Percentiles rank a stretch among this genome's conserved stretches.
Evolutionary conservation across 2,329 filamentous ascomycete species (phyloP).

Genomic region (Pyricularia sp.): DNA sequence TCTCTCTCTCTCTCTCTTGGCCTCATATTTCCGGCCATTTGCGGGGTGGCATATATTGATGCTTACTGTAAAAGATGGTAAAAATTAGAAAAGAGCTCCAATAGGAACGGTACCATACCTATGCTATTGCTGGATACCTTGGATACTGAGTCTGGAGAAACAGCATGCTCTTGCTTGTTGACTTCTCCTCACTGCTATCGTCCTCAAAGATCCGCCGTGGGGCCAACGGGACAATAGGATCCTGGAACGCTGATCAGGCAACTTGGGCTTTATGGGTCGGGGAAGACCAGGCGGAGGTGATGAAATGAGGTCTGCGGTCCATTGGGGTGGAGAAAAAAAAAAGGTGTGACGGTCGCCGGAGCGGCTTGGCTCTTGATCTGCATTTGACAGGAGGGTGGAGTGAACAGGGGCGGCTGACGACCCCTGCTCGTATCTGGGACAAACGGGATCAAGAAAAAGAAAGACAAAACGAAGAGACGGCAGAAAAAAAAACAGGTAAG

Average conservation of each 20-base stretch:
- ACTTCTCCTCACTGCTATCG: neutral
- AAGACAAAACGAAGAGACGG: conserved; percentile 1
- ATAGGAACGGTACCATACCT: neutral
- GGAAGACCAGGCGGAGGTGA: neutral
- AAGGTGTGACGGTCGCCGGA: neutral
- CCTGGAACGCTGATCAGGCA: conserved; percentile 1
- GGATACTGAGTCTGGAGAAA: neutral
- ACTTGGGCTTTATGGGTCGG: neutral
- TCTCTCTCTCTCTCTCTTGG: neutral
- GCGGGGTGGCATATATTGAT: neutral
- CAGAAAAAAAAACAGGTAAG: neutral
- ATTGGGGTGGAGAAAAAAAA: neutral
- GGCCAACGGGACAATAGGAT: neutral
- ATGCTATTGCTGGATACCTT: neutral
- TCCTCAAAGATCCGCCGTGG: neutral
- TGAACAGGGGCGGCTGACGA: neutral
- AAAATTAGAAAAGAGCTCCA: neutral
- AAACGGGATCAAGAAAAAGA: neutral
- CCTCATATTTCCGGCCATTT: neutral
- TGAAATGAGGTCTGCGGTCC: neutral
- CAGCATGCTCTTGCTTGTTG: neutral
- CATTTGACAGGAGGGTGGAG: conserved; percentile 1
- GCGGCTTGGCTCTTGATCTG: conserved; percentile 1
- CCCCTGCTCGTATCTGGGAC: neutral
- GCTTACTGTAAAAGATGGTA: neutral